Conservation (phyloP, 306 rosid species). For the Nissolia schottii region DNA sequence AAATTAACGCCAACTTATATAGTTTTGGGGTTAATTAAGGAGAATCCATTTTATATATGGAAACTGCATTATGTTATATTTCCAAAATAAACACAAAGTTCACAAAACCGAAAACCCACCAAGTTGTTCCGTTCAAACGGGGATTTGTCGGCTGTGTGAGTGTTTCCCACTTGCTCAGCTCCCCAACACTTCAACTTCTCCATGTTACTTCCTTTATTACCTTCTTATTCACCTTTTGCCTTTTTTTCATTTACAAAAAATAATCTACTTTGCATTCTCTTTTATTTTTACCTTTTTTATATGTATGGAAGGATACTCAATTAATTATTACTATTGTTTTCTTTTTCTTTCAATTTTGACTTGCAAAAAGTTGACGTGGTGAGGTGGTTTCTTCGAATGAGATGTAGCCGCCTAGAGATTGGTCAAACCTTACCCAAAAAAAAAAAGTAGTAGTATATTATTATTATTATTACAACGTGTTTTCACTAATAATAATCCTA, state of each 20-base stretch:
- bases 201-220: background rate
- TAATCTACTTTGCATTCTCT: background rate
- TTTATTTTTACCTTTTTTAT: background rate
- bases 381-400: conserved; percentile 39
- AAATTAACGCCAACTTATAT: background rate
- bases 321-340: no score
- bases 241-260: background rate
- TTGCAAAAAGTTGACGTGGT: conserved; percentile 19
- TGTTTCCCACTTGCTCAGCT: conserved; percentile 16
- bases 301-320: background rate
- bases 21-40: background rate
- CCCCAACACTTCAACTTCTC: conserved; percentile 6
- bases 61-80: background rate
- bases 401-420: conserved; percentile 27
- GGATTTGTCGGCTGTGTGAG: conserved; percentile 52
- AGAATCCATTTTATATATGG: background rate
- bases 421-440: conserved; percentile 53
- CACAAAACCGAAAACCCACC: no score
- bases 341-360: conserved; percentile 24
- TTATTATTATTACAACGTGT: conserved; percentile 2
- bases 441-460: no score
- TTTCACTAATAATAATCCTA: conserved; percentile 17
- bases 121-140: conserved; percentile 42
- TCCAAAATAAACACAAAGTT: conserved; percentile 1
- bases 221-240: background rate